Base-by-base conservation (phyloP, 495 filamentous ascomycete genomes). In the Talaromyces wortmannii region DNA sequence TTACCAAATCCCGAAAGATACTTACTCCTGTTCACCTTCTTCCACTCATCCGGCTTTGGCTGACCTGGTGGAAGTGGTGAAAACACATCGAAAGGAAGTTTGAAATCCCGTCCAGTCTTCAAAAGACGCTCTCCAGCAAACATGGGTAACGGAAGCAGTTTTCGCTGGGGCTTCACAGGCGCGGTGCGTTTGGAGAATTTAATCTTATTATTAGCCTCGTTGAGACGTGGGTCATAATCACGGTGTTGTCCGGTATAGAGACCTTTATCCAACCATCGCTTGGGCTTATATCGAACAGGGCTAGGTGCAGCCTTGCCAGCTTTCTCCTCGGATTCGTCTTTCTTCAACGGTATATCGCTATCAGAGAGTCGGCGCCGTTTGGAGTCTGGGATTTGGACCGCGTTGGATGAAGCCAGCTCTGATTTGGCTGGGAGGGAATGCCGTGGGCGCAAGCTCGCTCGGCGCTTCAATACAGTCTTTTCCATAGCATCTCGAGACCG, bases 31-130 rank as follows among this genome's bases (percentile, higher is more conserved):
- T 90, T 90, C 40, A 89, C 86, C 66, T 89, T 94, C 48, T 83
- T 83, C 88, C 91, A 98, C 55, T 92, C 87, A 58, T 92, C 82
- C 0, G 91, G 91, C 66, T 92, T 96, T 13, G 91, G 88, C 64
- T 95, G 91, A 52, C 90, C 87, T 7, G 83, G 82, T 13, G 88
- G 87, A 16, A 92, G 80, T 1, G 92, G 94, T 16, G 87, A 86
- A 74, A 91, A 97, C 43, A 96, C 76, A 67, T 95, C 87, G 59
- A 84, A 96, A 0, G 94, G 94, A 31, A 98, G 74, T 67, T 88
- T 84, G 74, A 95, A 98, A 64, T 95, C 83, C 57, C 89, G 78
- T 23, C 81, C 81, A 45, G 73, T 73, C 55, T 86, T 77, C 55
- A 92, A 65, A n/a, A 85, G 72, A 44, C 79, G 62, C 55, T 77